Evolutionary conservation across 139 green algal species (phyloP).

Genomic region (Spirogloea muscicola): DNA sequence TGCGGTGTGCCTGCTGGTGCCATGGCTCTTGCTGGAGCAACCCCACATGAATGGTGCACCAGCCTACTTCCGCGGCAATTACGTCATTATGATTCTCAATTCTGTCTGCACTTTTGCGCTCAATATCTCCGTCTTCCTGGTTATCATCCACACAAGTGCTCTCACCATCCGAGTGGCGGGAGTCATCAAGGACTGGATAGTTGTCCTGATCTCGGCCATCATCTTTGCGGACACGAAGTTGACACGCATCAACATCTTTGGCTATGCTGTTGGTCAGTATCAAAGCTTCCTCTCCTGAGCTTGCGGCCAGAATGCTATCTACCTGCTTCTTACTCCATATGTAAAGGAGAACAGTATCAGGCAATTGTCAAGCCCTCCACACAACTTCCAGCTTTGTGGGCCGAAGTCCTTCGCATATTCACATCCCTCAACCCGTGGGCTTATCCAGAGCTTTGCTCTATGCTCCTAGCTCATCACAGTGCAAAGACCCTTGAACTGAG

Average conservation of each 20-base stretch:
- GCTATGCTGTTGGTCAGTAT: constrained; percentile 58
- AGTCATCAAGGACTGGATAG: constrained; percentile 58
- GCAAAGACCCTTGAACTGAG: not conserved
- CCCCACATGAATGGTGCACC: constrained; percentile 8
- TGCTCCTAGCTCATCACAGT: not conserved
- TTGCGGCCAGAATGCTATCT: too few species aligned
- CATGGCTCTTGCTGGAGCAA: constrained; percentile 27
- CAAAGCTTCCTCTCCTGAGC: not conserved
- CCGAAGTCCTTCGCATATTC: not conserved
- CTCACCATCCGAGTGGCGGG: constrained; percentile 91
- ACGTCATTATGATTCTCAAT: constrained; percentile 27
- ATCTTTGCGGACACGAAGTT: constrained; percentile 70
- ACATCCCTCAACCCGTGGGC: too few species aligned
- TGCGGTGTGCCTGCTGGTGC: constrained; percentile 25
- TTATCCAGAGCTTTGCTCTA: not conserved
- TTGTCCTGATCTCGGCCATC: constrained; percentile 78
- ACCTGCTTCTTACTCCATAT: too few species aligned
- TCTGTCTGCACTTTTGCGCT: constrained; percentile 56
- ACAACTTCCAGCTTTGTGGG: not conserved
- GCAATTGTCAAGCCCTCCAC: too few species aligned
- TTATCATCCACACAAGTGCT: constrained; percentile 78
- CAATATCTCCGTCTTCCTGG: constrained; percentile 88
- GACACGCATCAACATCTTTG: constrained; percentile 75
- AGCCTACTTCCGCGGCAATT: not conserved
- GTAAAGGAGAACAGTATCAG: not conserved